Base-by-base conservation (phyloP, 495 filamentous ascomycete species). In the Acidiella bohemica region DNA sequence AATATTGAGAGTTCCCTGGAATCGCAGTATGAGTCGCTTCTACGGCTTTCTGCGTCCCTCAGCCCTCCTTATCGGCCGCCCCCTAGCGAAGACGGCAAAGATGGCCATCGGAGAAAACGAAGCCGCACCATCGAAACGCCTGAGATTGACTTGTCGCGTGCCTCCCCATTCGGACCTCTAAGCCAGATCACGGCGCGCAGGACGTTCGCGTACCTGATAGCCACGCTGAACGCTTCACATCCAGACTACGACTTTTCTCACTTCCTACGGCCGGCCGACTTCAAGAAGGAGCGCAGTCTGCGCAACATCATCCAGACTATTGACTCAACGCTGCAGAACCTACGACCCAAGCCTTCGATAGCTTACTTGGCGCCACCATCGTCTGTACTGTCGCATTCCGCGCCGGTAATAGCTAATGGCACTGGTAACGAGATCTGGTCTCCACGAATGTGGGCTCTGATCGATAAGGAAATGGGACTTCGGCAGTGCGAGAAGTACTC, bases 231-330 rank as follows among this genome's bases (percentile, higher is more conserved):
- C 50, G 88, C 88, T 0, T 87, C 81, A 27, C 87, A 99, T 60
- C 80, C 86, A 1, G 92, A 99, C 57, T 99, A 99, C 59, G 88
- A 96, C 60, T 96, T 96, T 62, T 90, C 84, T 2, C 78, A 93
- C 44, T 75, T 86, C 35, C 67, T 95, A 42, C 76, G 85, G 21
- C 86, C 87, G 1, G 70, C 75, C 8, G 90, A 96, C 55, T 97
- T 97, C 60, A 73, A 74, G 32, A 75, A 79, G 28, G 84, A 93
- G 65, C 64, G 74, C 17, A 76, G 74, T 41, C 57, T 94, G 22
- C 71, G 76, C 46, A 64, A 66, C 9, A 80, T 93, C 30, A 93
- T 92, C 74, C 77, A 75, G 41, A 81, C 71, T 16, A 72, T 99
- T 38, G 84, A 96, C 53, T 78, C 73, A 9, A 93, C 81, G 0